A percentile compares a stretch with the other conserved stretches of the same genome.
phyloP scores from a whole-genome alignment of 345 rosid genomes.

The Arabidopsis suecica region DNA sequence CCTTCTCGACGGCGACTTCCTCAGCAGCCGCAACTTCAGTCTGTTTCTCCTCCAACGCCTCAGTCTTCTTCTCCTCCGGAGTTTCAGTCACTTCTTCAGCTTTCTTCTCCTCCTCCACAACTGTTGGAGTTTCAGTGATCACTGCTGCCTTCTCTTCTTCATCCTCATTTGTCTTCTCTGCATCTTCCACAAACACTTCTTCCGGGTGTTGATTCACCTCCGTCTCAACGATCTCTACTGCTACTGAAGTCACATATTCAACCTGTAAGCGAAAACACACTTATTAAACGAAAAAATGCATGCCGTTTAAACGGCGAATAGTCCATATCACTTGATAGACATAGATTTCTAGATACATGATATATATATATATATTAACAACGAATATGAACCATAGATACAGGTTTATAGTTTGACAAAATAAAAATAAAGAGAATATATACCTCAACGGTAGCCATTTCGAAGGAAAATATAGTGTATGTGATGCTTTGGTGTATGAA shows the following conservation, averaged over 20 bases:
- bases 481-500: conserved; percentile 40
- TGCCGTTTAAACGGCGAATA: neutral
- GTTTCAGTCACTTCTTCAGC: conserved; percentile 8
- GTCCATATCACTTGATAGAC: neutral
- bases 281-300: neutral
- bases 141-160: conserved; percentile 24
- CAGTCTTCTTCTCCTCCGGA: conserved; percentile 32
- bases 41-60: conserved; percentile 3
- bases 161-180: conserved; percentile 28
- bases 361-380: neutral
- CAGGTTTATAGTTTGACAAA: neutral
- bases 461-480: conserved; percentile 13
- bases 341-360: neutral
- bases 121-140: conserved; percentile 30
- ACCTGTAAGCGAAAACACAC: conserved; percentile 24
- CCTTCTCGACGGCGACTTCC: conserved; percentile 34
- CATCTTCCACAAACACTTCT: conserved; percentile 38
- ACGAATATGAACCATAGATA: neutral
- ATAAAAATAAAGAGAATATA: neutral
- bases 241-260: conserved; percentile 44
- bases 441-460: conserved; percentile 48
- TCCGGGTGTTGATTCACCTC: conserved; percentile 22
- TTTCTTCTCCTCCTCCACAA: conserved; percentile 29
- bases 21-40: conserved; percentile 12
- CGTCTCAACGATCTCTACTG: conserved; percentile 40